A percentile compares a stretch with the other conserved stretches of the same genome.
These are phyloP conservation scores for Rhododendron mucronatum DNA, from an alignment of 148 eudicot genomes.

Conservation along the genomic window DNA sequence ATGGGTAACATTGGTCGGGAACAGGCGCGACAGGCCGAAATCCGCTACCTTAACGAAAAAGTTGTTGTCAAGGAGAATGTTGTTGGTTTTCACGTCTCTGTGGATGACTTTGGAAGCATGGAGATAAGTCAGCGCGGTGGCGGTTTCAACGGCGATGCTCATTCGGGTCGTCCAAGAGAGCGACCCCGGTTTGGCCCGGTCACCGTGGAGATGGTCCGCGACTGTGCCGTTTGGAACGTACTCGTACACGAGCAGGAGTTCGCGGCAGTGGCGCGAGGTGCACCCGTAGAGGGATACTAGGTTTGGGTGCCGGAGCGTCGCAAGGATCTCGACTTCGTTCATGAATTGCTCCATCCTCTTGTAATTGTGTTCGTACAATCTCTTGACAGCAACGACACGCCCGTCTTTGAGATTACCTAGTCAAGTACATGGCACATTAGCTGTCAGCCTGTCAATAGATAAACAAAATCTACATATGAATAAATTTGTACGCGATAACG, in stretches of 20 bases:
- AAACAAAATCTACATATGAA: background rate
- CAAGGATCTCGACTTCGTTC: constrained; percentile 62
- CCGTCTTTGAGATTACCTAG: constrained; percentile 40
- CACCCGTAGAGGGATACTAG: constrained; percentile 75
- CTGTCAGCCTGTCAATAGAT: background rate
- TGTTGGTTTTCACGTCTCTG: constrained; percentile 61
- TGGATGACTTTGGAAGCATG: constrained; percentile 59
- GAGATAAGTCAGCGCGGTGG: constrained; percentile 50
- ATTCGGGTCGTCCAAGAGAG: constrained; percentile 47
- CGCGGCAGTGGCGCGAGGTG: constrained; percentile 48
- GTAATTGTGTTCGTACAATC: constrained; percentile 54
- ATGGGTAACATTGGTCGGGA: constrained; percentile 33
- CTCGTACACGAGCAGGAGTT: constrained; percentile 72
- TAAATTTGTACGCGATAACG: background rate
- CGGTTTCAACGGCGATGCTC: constrained; percentile 55
- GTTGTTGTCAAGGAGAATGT: constrained; percentile 47
- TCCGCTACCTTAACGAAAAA: constrained; percentile 42
- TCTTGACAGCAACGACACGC: constrained; percentile 52
- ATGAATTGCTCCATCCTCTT: constrained; percentile 59
- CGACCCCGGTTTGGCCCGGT: constrained; percentile 16
- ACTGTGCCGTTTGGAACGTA: constrained; percentile 70
- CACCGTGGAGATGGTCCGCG: constrained; percentile 71
- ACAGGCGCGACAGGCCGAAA: constrained; percentile 39
- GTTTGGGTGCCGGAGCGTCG: constrained; percentile 55
- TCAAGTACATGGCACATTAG: background rate